phyloP scores from a whole-genome alignment of 1,284 basidiomycete species.

The Cutaneotrichosporon mucoides region DNA sequence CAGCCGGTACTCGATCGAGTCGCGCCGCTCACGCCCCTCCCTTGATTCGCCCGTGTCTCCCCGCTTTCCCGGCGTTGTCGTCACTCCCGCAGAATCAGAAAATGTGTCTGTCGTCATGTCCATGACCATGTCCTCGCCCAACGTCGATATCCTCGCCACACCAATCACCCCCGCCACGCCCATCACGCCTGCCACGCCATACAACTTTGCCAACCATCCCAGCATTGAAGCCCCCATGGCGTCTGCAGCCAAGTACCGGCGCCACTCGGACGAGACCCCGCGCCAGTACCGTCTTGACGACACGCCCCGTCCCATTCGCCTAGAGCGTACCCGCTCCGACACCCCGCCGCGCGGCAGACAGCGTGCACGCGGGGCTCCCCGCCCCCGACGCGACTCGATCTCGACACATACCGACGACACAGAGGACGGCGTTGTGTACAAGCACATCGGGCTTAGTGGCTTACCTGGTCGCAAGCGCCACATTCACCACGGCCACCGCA shows the following conservation, averaged over 20 bases:
- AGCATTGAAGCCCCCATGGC: not conserved
- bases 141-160: not conserved
- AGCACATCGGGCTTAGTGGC: constrained; percentile 7
- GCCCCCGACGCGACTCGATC: not conserved
- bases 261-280: not conserved
- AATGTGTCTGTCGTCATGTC: not conserved
- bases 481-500: not conserved
- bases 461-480: constrained; percentile 1
- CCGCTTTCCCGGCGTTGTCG: not conserved
- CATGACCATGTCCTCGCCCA: not conserved
- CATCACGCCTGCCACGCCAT: not conserved
- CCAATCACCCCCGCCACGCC: not conserved
- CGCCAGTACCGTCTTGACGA: not conserved
- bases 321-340: not conserved
- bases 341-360: not conserved
- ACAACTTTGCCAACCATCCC: not conserved
- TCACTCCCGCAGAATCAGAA: not conserved
- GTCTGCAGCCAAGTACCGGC: not conserved
- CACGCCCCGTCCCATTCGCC: not conserved
- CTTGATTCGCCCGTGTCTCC: not conserved
- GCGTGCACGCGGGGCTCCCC: not conserved
- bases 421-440: constrained; percentile 8
- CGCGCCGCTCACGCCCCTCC: not conserved
- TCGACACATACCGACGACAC: not conserved
- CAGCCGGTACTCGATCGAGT: not conserved